Percentiles rank a stretch among this genome's conserved stretches.
phyloP scores from a whole-genome alignment of 768 basidiomycete genomes.

The Macrocybe gigantea region DNA sequence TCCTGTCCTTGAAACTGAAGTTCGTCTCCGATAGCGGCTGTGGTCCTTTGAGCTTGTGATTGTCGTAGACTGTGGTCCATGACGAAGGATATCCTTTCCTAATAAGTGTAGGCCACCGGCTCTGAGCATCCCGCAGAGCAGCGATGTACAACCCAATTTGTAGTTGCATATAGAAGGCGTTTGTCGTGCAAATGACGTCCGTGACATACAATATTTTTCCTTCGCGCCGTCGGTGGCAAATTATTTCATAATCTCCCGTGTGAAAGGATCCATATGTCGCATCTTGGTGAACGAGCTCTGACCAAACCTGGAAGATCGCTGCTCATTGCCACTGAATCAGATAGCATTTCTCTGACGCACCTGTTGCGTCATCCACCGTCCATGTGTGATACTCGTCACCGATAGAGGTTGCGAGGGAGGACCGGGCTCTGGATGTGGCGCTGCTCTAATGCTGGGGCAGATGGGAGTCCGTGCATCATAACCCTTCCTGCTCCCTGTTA shows the following conservation, averaged over 20 bases:
- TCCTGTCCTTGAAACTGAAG: not conserved
- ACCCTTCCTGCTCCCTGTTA: not conserved
- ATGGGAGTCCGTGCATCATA: not conserved
- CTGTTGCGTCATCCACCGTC: not conserved
- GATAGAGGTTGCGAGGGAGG: not conserved
- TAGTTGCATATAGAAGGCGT: not conserved
- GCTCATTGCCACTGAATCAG: not conserved
- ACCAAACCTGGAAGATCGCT: constrained; percentile 4
- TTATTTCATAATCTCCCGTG: constrained; percentile 3
- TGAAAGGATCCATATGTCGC: constrained; percentile 4
- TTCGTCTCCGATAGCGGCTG: not conserved
- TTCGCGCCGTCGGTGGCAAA: constrained; percentile 3
- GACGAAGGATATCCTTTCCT: too few relatives aligned
- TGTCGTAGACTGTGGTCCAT: not conserved
- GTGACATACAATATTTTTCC: constrained; percentile 5
- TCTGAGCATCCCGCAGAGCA: not conserved
- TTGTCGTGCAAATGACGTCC: constrained; percentile 3
- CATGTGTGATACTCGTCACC: not conserved
- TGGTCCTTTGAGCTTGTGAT: not conserved
- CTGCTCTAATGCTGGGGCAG: not conserved
- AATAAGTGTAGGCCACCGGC: not conserved
- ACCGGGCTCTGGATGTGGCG: not conserved
- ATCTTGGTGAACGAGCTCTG: constrained; percentile 4
- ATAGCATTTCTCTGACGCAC: not conserved
- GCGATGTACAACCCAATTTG: constrained; percentile 3